phyloP scores from a whole-genome alignment of 306 rosid genomes.

The Amphicarpaea edgeworthii region DNA sequence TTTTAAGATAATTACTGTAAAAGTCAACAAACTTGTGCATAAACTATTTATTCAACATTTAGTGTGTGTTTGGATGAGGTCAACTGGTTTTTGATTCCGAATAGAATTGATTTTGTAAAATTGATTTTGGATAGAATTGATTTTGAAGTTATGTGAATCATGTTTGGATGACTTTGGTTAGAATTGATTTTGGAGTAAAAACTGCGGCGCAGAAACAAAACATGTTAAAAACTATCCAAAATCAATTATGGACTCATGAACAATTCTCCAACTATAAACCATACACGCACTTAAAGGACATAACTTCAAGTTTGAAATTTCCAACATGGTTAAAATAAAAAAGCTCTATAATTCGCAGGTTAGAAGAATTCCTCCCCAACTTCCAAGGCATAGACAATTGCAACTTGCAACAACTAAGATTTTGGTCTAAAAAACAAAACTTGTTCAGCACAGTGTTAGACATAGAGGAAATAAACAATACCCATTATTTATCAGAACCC shows the following conservation, averaged over 20 bases:
- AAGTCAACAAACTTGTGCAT: background rate
- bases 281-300: too few relatives aligned
- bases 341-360: background rate
- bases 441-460: background rate
- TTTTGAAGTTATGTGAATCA: too few relatives aligned
- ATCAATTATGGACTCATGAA: too few relatives aligned
- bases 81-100: too few relatives aligned
- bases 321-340: constrained; percentile 8
- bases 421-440: background rate
- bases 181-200: too few relatives aligned
- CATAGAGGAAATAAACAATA: background rate
- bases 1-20: background rate
- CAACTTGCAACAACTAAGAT: background rate
- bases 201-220: too few relatives aligned
- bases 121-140: too few relatives aligned
- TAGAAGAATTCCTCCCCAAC: background rate
- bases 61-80: too few relatives aligned
- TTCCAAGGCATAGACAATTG: background rate
- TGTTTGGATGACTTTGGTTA: too few relatives aligned
- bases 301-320: constrained; percentile 36
- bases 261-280: too few relatives aligned
- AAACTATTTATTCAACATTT: background rate
- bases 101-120: too few relatives aligned
- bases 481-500: background rate
- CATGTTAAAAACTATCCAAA: too few relatives aligned